Conservation (phyloP, 2,329 filamentous ascomycete genomes). For the Ophiosphaerella korrae region DNA sequence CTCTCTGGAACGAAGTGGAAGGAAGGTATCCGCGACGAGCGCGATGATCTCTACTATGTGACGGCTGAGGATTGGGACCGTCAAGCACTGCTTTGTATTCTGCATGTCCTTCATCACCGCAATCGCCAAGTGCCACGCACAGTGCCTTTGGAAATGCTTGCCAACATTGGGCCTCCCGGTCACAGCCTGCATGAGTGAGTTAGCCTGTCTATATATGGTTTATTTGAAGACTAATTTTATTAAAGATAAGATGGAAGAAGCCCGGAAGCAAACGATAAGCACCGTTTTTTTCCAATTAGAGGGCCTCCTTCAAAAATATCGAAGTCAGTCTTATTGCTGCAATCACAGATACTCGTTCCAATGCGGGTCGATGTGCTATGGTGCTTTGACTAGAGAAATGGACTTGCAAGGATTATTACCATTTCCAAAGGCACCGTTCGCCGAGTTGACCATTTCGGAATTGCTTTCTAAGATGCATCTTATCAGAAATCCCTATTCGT, state of each 20-base stretch:
- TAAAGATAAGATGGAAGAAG: slow-evolving; percentile 8
- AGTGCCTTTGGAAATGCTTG: slow-evolving; percentile 50
- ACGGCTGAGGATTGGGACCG: slow-evolving; percentile 33
- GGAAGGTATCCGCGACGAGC: slow-evolving; percentile 1
- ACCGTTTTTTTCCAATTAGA: slow-evolving; percentile 7
- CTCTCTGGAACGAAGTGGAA: background rate
- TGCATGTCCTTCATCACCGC: slow-evolving; percentile 54
- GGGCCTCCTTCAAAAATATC: slow-evolving; percentile 7
- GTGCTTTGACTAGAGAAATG: slow-evolving; percentile 12
- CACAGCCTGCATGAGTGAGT: slow-evolving; percentile 6
- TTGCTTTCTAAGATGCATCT: slow-evolving; percentile 2
- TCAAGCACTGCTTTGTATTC: slow-evolving; percentile 48
- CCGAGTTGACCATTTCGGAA: slow-evolving; percentile 4
- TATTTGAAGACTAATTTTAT: slow-evolving; percentile 1
- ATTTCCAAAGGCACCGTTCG: slow-evolving; percentile 5
- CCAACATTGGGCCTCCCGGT: slow-evolving; percentile 16
- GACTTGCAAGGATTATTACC: slow-evolving; percentile 5
- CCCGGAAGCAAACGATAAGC: slow-evolving; percentile 3
- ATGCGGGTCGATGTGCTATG: slow-evolving; percentile 14
- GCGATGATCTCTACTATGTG: slow-evolving; percentile 7
- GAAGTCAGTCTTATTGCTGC: slow-evolving; percentile 5
- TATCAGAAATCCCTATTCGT: slow-evolving; percentile 7
- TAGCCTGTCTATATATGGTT: background rate
- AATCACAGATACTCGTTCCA: slow-evolving; percentile 5
- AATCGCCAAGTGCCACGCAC: slow-evolving; percentile 47